These are phyloP conservation scores for Dacryopinax spathularia DNA, from an alignment of 768 basidiomycete genomes.

Conservation along the genomic window DNA sequence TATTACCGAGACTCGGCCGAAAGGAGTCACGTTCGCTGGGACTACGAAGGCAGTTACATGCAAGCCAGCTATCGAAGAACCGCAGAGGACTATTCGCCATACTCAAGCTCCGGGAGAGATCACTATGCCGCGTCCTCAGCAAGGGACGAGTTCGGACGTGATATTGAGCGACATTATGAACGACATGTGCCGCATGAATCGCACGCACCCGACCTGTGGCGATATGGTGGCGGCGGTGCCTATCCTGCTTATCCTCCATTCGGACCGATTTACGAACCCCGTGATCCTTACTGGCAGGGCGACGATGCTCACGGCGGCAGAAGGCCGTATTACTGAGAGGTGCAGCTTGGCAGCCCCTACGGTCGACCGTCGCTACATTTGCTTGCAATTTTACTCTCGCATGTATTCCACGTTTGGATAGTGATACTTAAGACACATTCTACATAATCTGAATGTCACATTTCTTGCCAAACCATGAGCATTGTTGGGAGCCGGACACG, in stretches of 20 bases:
- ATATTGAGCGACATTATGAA: background rate
- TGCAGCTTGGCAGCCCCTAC: too few relatives aligned
- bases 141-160: background rate
- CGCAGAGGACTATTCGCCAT: background rate
- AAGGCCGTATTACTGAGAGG: background rate
- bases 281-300: background rate
- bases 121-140: background rate
- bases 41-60: background rate
- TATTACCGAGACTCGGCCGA: background rate
- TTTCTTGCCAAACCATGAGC: too few relatives aligned
- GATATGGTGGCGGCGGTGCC: background rate
- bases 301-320: background rate
- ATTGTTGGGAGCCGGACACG: too few relatives aligned
- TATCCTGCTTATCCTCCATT: background rate
- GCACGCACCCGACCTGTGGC: background rate
- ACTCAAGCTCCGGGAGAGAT: background rate
- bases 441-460: too few relatives aligned
- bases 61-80: background rate
- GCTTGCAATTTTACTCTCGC: too few relatives aligned
- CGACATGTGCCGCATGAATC: background rate
- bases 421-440: too few relatives aligned
- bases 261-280: background rate
- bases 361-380: too few relatives aligned
- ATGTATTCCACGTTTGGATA: too few relatives aligned
- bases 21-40: background rate